Percentiles rank a stretch among this genome's conserved stretches.
phyloP scores from a whole-genome alignment of 306 rosid species.

The Pachyrhizus erosus region DNA sequence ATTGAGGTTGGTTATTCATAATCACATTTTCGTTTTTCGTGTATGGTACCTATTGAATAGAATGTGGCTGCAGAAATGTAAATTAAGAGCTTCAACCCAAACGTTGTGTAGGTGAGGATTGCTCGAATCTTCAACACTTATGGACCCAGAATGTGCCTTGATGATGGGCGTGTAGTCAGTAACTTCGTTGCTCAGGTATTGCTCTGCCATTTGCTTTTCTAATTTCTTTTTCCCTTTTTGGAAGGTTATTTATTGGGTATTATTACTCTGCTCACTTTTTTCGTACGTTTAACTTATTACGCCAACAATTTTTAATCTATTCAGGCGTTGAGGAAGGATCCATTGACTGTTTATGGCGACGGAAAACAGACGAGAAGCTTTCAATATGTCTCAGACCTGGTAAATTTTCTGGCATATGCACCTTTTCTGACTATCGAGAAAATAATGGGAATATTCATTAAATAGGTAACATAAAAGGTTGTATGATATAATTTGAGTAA shows the following conservation, averaged over 20 bases:
- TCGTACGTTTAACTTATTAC: not conserved
- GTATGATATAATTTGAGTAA: not conserved
- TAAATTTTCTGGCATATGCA: slow-evolving; percentile 36
- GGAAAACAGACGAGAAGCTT: slow-evolving; percentile 97
- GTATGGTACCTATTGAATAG: not conserved
- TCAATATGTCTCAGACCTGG: slow-evolving; percentile 95
- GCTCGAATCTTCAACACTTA: slow-evolving; percentile 94
- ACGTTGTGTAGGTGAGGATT: slow-evolving; percentile 69
- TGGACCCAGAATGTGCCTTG: slow-evolving; percentile 92
- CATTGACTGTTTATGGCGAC: slow-evolving; percentile 95
- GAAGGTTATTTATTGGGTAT: not conserved
- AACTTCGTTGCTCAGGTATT: slow-evolving; percentile 93
- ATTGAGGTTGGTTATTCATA: slow-evolving; percentile 68
- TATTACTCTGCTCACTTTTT: too few relatives aligned
- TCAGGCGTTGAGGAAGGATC: slow-evolving; percentile 91
- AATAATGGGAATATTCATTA: not conserved
- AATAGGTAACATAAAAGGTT: not conserved
- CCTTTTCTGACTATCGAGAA: not conserved
- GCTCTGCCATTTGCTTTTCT: not conserved
- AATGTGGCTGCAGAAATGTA: not conserved
- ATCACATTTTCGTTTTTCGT: not conserved
- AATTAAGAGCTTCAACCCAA: not conserved
- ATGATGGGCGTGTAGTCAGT: slow-evolving; percentile 93
- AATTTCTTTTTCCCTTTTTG: not conserved
- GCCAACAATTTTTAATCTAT: not conserved